These are phyloP conservation scores for Hypholoma sublateritium DNA, from an alignment of 768 basidiomycete species.

Conservation along the genomic window DNA sequence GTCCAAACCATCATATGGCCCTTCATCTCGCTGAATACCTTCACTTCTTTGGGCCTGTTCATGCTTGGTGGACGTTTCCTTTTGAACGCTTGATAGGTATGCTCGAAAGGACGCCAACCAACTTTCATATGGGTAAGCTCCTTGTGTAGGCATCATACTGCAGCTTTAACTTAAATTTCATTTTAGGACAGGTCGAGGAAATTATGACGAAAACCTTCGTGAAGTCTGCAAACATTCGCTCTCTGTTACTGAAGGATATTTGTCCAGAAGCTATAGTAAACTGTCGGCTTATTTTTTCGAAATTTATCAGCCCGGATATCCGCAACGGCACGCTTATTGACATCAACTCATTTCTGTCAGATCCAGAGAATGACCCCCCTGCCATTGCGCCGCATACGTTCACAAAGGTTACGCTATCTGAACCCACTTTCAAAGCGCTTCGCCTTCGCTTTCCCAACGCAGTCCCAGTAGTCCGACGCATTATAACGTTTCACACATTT, in stretches of 20 bases:
- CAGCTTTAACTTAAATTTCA: no score
- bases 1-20: constrained; percentile 38
- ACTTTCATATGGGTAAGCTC: constrained; percentile 11
- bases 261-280: constrained; percentile 4
- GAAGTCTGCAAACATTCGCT: constrained; percentile 1
- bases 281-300: neutral
- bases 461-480: neutral
- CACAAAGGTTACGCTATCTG: neutral
- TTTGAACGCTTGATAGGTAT: constrained; percentile 35
- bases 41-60: constrained; percentile 31
- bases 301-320: neutral
- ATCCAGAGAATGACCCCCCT: neutral
- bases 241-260: constrained; percentile 2
- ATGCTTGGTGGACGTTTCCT: constrained; percentile 34
- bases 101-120: constrained; percentile 16
- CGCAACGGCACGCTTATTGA: neutral
- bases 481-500: neutral
- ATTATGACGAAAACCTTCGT: constrained; percentile 3
- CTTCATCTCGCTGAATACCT: constrained; percentile 37
- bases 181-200: constrained; percentile 5
- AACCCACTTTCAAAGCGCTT: neutral
- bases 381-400: neutral
- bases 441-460: neutral
- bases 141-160: constrained; percentile 1
- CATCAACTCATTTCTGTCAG: neutral